Evolutionary conservation across 139 green algal genomes (phyloP), one percentile per base, ranked within the genome.

Genomic region (Pseudopediastrum boryanum): DNA sequence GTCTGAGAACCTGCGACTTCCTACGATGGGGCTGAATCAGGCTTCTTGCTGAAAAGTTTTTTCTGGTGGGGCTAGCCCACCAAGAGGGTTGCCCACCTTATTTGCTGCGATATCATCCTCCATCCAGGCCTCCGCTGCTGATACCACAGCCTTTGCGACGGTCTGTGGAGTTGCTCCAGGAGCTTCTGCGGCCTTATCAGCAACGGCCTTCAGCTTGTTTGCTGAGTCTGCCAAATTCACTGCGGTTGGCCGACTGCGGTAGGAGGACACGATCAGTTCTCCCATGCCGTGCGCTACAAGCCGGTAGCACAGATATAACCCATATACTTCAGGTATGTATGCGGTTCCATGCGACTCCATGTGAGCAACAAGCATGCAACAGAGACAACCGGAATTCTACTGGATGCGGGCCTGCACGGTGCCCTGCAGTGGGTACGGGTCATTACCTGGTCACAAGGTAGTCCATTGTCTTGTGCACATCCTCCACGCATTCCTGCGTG

Each of bases 201-300:
- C 86, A 6, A 89, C 61, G 0, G 41, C 46, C 46, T 85, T 89
- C 19, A 99, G 83, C 56, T 90, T 87, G 19, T 81, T 54, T 1
- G 86, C 87, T 6, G 95, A 93, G 52, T 97, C 90, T 12, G 81
- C 76, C 41, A 99, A 83, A 80, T 99, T 99, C 23, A 99, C 96
- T 2, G 96, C 96, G 0, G 96, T 99, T 3, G 96, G 96, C 8
- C 96, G 92, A 78, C 90, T 97, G 89, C 72, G 85, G 0, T 19
- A 19, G 13, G 9, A 50, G 9, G 13, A 29, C 38, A 19, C 29
- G 9, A n/a, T n/a, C n/a, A n/a, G n/a, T n/a, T n/a, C n/a, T n/a
- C n/a, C n/a, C n/a, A n/a, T n/a, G n/a, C n/a, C n/a, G n/a, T n/a
- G n/a, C n/a, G n/a, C n/a, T n/a, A n/a, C n/a, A n/a, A n/a, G n/a